Percentiles rank a stretch among this genome's conserved stretches.
phyloP scores from a whole-genome alignment of 768 basidiomycete genomes.

The Leccinum obscurum region DNA sequence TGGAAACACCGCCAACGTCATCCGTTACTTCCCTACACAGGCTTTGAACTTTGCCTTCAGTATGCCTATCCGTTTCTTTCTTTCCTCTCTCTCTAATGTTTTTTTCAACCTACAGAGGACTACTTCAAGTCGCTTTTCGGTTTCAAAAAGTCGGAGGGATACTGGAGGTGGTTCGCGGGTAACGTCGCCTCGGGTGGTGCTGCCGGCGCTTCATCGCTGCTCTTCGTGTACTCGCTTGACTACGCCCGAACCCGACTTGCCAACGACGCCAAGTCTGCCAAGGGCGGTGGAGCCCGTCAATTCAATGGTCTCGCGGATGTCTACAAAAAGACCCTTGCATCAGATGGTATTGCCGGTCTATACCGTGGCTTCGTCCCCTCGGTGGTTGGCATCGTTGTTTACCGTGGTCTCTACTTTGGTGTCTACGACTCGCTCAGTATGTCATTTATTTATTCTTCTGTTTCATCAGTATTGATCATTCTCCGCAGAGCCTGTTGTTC shows the following conservation, averaged over 20 bases:
- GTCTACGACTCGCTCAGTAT: conserved; percentile 90
- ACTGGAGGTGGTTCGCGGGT: conserved; percentile 98
- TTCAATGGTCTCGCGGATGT: conserved; percentile 99
- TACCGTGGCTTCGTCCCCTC: conserved; percentile 99
- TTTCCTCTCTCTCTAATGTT: conserved; percentile 6
- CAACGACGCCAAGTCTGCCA: conserved; percentile 95
- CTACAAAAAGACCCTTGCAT: conserved; percentile 95
- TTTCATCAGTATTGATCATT: conserved; percentile 26
- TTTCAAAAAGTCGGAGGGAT: conserved; percentile 97
- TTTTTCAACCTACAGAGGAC: conserved; percentile 55
- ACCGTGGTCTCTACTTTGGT: conserved; percentile 99
- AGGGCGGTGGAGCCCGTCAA: conserved; percentile 90
- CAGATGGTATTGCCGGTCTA: conserved; percentile 97
- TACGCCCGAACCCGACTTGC: conserved; percentile 99
- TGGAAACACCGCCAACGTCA: conserved; percentile 99
- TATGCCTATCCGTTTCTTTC: conserved; percentile 43
- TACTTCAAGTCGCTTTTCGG: conserved; percentile 99
- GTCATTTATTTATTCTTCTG: conserved; percentile 36
- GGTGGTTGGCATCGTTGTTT: conserved; percentile 98
- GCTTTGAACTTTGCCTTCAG: conserved; percentile 99
- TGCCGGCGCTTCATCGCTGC: conserved; percentile 96
- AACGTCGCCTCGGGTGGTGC: conserved; percentile 99
- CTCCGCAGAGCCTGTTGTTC: conserved; percentile 86
- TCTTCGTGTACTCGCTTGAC: conserved; percentile 99
- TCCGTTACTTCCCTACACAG: conserved; percentile 99